These are phyloP conservation scores for Cryptococcus jaspeensis DNA, from an alignment of 1,284 basidiomycete species.

Conservation along the genomic window DNA sequence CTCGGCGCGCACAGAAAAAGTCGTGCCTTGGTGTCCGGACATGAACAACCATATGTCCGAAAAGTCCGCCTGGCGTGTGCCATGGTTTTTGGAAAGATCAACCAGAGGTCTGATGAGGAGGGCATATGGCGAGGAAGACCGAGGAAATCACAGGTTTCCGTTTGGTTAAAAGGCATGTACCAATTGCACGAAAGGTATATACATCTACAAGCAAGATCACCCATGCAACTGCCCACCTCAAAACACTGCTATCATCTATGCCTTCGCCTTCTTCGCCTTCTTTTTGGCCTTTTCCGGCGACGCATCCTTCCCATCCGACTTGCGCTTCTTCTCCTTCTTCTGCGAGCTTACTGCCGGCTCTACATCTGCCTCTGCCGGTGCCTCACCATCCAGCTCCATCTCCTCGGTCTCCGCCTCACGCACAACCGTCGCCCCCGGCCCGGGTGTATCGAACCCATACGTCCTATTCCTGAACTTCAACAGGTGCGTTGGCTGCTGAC, in stretches of 20 bases:
- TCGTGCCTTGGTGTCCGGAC: too few relatives aligned
- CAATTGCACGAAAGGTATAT: too few relatives aligned
- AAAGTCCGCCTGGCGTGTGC: too few relatives aligned
- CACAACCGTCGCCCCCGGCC: constrained; percentile 19
- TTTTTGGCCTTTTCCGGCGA: constrained; percentile 28
- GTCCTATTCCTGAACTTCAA: constrained; percentile 46
- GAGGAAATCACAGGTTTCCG: too few relatives aligned
- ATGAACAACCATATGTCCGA: too few relatives aligned
- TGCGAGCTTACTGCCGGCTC: not conserved
- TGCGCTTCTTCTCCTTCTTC: constrained; percentile 21
- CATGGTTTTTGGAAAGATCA: too few relatives aligned
- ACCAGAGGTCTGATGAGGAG: too few relatives aligned
- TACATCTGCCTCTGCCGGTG: not conserved
- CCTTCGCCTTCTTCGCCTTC: constrained; percentile 35
- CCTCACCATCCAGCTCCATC: not conserved
- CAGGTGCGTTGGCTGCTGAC: constrained; percentile 36
- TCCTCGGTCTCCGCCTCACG: not conserved
- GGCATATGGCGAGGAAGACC: too few relatives aligned
- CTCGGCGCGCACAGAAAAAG: too few relatives aligned
- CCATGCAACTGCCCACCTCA: too few relatives aligned
- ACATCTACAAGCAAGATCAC: too few relatives aligned
- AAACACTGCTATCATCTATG: constrained; percentile 4
- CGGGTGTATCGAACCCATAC: constrained; percentile 39
- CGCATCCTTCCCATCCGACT: constrained; percentile 16
- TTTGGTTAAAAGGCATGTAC: too few relatives aligned